Base-by-base conservation (phyloP, 2,329 filamentous ascomycete species). In the Pseudogymnoascus sp. region DNA sequence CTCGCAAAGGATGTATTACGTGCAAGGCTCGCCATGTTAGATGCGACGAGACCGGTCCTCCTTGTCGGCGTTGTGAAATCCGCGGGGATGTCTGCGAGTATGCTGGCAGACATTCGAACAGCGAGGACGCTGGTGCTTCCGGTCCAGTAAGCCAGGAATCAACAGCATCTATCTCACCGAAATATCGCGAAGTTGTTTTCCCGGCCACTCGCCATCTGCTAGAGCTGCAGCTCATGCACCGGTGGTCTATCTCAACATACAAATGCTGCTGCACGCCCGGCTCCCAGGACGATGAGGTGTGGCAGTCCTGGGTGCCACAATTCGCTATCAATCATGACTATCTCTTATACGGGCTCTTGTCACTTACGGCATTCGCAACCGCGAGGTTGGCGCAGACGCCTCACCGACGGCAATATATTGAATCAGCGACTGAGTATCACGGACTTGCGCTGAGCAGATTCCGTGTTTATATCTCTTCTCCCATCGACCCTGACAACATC, bases 1-100 rank as follows among this genome's bases (percentile, higher is more conserved):
- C 61, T 15, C 61, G 61, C 15, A 35, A 38, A 31, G 61, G 61
- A 1, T 62, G 61, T 53, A 21, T 62, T 19, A 62, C 9, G 4
- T 62, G 71, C 68, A 74, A 74, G 64, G 67, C 67, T 23, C 70
- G 73, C 5, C 73, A 74, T 62, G 70, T 74, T 64, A 53, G 72
- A 68, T 74, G 73, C 53, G 73, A 74, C 63, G 71, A 73, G 61
- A 65, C 66, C 2, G 69, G 69, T 6, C 72, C 72, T 4, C 63
- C 66, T 10, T 74, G 72, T 64, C 65, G 64, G 4, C 68, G 72
- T 62, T 74, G 72, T 64, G 65, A 64, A 57, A 69, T 72, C 21
- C 40, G 61, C 17, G 61, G 61, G 17, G 47, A 42, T 13, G 23
- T 6, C 17, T 62, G 61, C 38, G 61, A 62, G 61, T 62, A 62